Percentiles rank a stretch among this genome's conserved stretches.
These are phyloP conservation scores for Phaeomoniella chlamydospora DNA, from an alignment of 2,329 filamentous ascomycete species.

Conservation along the genomic window DNA sequence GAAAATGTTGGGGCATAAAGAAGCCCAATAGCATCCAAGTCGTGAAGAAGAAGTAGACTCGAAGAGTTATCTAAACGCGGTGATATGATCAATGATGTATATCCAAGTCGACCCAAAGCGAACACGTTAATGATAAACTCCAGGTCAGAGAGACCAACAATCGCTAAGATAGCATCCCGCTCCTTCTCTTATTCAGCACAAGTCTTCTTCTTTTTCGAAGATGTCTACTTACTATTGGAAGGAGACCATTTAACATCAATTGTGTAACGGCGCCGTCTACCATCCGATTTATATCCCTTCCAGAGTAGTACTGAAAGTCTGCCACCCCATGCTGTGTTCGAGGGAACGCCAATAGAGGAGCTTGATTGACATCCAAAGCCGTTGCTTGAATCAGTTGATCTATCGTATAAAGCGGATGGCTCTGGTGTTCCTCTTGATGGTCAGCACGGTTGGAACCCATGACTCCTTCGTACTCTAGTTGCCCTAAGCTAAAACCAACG, in stretches of 20 bases:
- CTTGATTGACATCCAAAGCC: slow-evolving; percentile 9
- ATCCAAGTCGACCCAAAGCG: slow-evolving; percentile 1
- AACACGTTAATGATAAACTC: slow-evolving; percentile 1
- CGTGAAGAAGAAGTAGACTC: neutral
- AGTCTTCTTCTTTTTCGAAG: too few relatives aligned
- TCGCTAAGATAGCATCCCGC: neutral
- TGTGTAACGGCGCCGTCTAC: slow-evolving; percentile 12
- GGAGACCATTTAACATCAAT: neutral
- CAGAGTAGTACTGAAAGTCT: slow-evolving; percentile 15
- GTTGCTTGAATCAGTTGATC: slow-evolving; percentile 12
- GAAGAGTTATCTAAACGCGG: neutral
- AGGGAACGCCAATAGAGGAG: slow-evolving; percentile 14
- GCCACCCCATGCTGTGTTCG: slow-evolving; percentile 6
- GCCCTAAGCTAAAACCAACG: too few relatives aligned
- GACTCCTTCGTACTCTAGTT: too few relatives aligned
- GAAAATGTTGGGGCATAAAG: neutral
- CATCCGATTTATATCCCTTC: slow-evolving; percentile 14
- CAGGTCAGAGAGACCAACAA: neutral
- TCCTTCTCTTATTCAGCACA: too few relatives aligned
- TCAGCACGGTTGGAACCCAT: neutral
- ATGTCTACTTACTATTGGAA: neutral
- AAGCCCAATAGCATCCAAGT: neutral
- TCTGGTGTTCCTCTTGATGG: neutral
- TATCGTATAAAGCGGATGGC: slow-evolving; percentile 5
- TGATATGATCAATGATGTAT: neutral